Evolutionary conservation across 805 yeast species (phyloP).

Genomic region (Ogataea angusta): DNA sequence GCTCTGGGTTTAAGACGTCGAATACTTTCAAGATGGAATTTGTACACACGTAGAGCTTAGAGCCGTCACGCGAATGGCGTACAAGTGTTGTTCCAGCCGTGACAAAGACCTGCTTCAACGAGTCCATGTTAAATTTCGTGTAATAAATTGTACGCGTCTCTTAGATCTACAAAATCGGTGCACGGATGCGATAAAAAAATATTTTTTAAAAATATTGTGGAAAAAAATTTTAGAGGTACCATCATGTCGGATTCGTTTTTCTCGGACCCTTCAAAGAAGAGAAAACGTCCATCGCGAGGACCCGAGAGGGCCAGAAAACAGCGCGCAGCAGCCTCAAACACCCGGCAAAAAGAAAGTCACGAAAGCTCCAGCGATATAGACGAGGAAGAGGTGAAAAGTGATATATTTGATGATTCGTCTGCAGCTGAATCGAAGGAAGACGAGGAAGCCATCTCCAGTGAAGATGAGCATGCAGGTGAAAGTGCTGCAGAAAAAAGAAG

Average conservation of each 20-base stretch:
- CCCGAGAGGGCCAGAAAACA: conserved; percentile 16
- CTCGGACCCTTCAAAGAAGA: conserved; percentile 53
- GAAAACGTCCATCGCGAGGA: conserved; percentile 26
- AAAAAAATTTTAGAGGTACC: conserved; percentile 7
- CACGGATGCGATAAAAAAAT: conserved; percentile 10
- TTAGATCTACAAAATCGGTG: conserved; percentile 3
- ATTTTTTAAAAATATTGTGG: conserved; percentile 1
- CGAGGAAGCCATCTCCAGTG: conserved; percentile 51
- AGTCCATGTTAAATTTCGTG: conserved; percentile 19
- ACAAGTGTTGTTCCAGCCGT: conserved; percentile 27
- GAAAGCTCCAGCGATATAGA: conserved; percentile 31
- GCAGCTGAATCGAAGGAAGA: conserved; percentile 29
- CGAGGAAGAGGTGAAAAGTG: conserved; percentile 36
- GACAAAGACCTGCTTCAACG: conserved; percentile 30
- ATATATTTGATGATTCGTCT: conserved; percentile 29
- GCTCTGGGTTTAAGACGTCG: conserved; percentile 43
- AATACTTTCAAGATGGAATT: conserved; percentile 55
- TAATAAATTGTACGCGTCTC: conserved; percentile 7
- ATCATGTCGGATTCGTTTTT: conserved; percentile 53
- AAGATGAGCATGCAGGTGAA: conserved; percentile 72
- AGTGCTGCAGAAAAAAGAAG: conserved; percentile 91
- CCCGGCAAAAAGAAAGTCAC: conserved; percentile 9
- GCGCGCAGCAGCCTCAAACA: conserved; percentile 10
- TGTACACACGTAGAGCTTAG: conserved; percentile 48
- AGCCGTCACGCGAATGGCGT: conserved; percentile 24